Evolutionary conservation across 1,284 basidiomycete species (phyloP), one percentile per base, ranked within the genome.

Genomic region (Pseudozyma flocculosa): DNA sequence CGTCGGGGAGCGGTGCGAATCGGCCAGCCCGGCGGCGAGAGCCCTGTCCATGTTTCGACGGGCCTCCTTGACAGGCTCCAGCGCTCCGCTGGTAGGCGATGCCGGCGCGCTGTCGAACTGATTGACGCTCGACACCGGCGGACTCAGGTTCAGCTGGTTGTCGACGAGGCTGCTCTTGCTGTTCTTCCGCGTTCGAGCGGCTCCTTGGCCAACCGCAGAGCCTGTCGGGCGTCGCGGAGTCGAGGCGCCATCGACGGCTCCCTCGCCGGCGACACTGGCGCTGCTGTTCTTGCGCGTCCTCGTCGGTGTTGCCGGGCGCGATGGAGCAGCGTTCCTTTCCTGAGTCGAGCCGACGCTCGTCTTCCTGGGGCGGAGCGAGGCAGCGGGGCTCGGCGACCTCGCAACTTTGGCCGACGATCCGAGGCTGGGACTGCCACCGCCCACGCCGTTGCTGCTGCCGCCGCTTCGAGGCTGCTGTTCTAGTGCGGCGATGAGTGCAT

Each of bases 401-500:
- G 24, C 26, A 3, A 26, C 24, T 34, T 43, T 32, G n/a, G 40
- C 40, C 22, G 26, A 29, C 26, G 26, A 29, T 29, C 26, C 26
- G 32, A 40, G 43, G 21, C 3, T 50, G 39, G 32, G 21, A 11
- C 29, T 18, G 4, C 34, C 30, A 9, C 38, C 24, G 19, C 26
- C n/a, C 13, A 8, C 37, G 23, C 30, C 29, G 18, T 18, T 24
- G 7, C 36, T 26, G 19, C 26, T 24, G 23, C 34, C 38, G 26
- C 34, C 32, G 21, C 23, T 30, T 14, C 29, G 13, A 10, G 29
- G 7, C 29, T 43, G 30, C 26, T 43, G 46, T 32, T 56, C 54
- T 11, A 59, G 38, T 3, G 45, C 26, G 24, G 45, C 32, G 29
- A 59, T 56, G 2, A 58, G 34, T 4, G 53, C 56, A 19, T 57